These are phyloP conservation scores for Ganoderma resinaceum DNA, from an alignment of 1,284 basidiomycete species.

Conservation along the genomic window DNA sequence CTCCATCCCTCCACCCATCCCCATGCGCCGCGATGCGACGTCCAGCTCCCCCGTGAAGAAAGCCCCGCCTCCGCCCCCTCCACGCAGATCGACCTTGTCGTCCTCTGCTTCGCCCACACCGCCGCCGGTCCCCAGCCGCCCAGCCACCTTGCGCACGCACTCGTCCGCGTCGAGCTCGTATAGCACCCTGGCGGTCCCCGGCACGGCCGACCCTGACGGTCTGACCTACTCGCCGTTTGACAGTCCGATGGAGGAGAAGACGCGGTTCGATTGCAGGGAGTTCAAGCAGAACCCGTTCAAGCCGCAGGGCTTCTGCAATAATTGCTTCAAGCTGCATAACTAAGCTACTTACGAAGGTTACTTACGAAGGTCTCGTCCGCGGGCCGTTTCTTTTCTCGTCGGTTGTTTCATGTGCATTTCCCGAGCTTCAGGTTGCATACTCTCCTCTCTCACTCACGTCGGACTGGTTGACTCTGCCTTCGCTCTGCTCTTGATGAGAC, in stretches of 20 bases:
- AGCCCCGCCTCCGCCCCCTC: constrained; percentile 41
- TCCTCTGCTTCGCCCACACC: constrained; percentile 24
- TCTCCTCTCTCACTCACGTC: background rate
- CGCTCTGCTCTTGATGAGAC: background rate
- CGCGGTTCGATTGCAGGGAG: constrained; percentile 48
- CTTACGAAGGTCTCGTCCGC: no score
- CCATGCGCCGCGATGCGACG: constrained; percentile 15
- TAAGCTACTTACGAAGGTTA: background rate
- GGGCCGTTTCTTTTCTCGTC: background rate
- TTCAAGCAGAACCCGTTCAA: constrained; percentile 71
- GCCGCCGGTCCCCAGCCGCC: constrained; percentile 30
- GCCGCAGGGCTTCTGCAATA: constrained; percentile 64
- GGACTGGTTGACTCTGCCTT: background rate
- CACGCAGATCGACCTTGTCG: constrained; percentile 31
- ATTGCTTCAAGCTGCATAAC: constrained; percentile 59
- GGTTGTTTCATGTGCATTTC: background rate
- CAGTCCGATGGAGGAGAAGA: constrained; percentile 43
- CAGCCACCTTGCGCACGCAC: constrained; percentile 28
- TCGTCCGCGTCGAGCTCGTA: constrained; percentile 35
- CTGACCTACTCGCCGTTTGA: constrained; percentile 59
- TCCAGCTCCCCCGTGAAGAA: constrained; percentile 29
- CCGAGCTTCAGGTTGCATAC: background rate
- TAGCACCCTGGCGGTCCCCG: constrained; percentile 29
- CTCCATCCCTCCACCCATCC: constrained; percentile 14
- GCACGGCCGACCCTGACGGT: constrained; percentile 29